Percentiles rank a stretch among this genome's conserved stretches.
Conservation (phyloP, 2,329 filamentous ascomycete genomes). For the Beauveria brongniartii region DNA sequence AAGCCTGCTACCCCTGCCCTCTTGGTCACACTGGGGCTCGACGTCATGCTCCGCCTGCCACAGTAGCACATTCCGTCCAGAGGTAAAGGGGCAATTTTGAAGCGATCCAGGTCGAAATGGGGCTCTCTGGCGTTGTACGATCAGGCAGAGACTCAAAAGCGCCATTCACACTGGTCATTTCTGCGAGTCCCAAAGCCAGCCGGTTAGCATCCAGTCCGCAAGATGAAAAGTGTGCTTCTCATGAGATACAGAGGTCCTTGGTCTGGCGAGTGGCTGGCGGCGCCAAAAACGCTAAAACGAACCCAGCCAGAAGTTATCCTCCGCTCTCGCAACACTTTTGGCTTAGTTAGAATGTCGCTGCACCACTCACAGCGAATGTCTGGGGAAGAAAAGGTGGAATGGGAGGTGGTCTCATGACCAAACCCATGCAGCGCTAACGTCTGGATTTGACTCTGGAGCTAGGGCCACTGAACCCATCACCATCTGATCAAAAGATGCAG, state of each 20-base stretch:
- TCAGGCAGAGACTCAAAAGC: background rate
- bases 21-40: conserved; percentile 10
- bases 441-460: conserved; percentile 9
- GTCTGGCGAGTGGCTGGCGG: background rate
- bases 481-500: conserved; percentile 6
- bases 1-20: conserved; percentile 1
- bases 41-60: conserved; percentile 12
- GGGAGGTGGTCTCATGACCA: conserved; percentile 24
- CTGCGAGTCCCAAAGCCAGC: background rate
- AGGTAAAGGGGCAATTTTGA: background rate
- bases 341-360: conserved; percentile 2
- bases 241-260: background rate
- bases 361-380: conserved; percentile 6
- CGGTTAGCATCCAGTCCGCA: background rate
- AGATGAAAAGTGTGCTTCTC: background rate
- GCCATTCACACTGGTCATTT: background rate
- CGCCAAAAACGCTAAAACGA: conserved; percentile 4
- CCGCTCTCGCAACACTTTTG: conserved; percentile 1
- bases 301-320: background rate
- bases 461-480: conserved; percentile 10
- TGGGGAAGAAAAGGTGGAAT: conserved; percentile 15
- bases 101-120: background rate
- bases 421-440: conserved; percentile 21
- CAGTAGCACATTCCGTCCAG: background rate
- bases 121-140: background rate